A percentile compares a stretch with the other conserved stretches of the same genome.
phyloP scores from a whole-genome alignment of 163 green algal species.

The Coccomyxa subellipsoidea region DNA sequence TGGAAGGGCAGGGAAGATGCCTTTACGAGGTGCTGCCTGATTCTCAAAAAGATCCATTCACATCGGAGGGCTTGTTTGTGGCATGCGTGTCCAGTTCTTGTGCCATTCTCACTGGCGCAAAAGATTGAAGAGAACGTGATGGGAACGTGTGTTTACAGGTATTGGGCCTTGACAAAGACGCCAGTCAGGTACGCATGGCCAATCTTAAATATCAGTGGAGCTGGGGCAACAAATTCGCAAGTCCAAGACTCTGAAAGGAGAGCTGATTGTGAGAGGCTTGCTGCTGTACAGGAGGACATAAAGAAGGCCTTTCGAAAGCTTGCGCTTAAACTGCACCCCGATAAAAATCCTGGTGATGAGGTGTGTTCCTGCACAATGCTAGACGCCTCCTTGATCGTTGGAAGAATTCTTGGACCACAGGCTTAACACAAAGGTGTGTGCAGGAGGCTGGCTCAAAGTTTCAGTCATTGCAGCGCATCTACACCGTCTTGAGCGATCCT shows the following conservation, averaged over 20 bases:
- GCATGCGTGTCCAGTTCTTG: too few relatives aligned
- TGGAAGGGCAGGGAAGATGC: neutral
- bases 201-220: too few relatives aligned
- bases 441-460: conserved; percentile 76
- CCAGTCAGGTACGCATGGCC: conserved; percentile 11
- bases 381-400: neutral
- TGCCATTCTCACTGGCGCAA: too few relatives aligned
- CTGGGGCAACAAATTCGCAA: too few relatives aligned
- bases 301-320: conserved; percentile 61
- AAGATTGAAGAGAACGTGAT: neutral
- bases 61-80: too few relatives aligned
- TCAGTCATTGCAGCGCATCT: conserved; percentile 85
- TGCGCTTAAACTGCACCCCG: conserved; percentile 59
- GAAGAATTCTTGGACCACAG: too few relatives aligned
- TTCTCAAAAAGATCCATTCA: too few relatives aligned
- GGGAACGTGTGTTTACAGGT: neutral
- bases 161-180: neutral
- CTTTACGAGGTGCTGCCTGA: neutral
- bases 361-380: neutral
- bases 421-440: too few relatives aligned
- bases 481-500: conserved; percentile 73
- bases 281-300: conserved; percentile 32
- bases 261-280: neutral
- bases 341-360: conserved; percentile 56
- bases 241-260: neutral